Evolutionary conservation across 495 filamentous ascomycete genomes (phyloP).

Genomic region (Collariella sp.): DNA sequence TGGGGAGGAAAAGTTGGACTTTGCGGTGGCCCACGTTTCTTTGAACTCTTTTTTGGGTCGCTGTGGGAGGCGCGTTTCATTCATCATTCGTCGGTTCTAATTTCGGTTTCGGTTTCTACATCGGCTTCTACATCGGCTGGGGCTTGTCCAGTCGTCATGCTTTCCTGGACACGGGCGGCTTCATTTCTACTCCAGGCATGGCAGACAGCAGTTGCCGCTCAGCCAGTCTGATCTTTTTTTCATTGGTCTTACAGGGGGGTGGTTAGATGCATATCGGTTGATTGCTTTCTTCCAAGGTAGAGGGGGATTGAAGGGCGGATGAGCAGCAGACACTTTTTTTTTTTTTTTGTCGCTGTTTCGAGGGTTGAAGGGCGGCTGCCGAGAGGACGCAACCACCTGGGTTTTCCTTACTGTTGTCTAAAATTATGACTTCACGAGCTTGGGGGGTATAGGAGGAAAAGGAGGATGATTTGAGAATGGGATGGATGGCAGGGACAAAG

Average conservation of each 20-base stretch:
- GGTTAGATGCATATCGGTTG: neutral
- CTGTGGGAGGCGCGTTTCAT: neutral
- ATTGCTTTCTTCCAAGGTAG: constrained; percentile 1
- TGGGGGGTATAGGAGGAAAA: neutral
- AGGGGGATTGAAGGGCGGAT: neutral
- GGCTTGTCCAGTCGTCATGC: neutral
- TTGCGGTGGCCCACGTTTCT: constrained; percentile 4
- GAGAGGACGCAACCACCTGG: constrained; percentile 7
- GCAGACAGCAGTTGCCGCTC: neutral
- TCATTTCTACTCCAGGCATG: neutral
- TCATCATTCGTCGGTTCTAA: constrained; percentile 1
- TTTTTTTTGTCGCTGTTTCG: constrained; percentile 13
- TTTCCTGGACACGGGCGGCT: neutral
- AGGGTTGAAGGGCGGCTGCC: constrained; percentile 8
- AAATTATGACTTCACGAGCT: constrained; percentile 26
- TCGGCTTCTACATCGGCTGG: constrained; percentile 1
- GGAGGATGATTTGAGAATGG: constrained; percentile 6
- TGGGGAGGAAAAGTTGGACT: constrained; percentile 23
- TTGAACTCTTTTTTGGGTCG: neutral
- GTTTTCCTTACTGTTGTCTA: constrained; percentile 10
- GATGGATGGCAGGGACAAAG: constrained; percentile 3
- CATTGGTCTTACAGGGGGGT: neutral
- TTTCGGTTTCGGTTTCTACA: constrained; percentile 1
- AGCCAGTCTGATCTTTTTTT: neutral
- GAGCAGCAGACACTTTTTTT: constrained; percentile 5